phyloP scores from a whole-genome alignment of 2,329 filamentous ascomycete species.

The Thielaviopsis musarum region DNA sequence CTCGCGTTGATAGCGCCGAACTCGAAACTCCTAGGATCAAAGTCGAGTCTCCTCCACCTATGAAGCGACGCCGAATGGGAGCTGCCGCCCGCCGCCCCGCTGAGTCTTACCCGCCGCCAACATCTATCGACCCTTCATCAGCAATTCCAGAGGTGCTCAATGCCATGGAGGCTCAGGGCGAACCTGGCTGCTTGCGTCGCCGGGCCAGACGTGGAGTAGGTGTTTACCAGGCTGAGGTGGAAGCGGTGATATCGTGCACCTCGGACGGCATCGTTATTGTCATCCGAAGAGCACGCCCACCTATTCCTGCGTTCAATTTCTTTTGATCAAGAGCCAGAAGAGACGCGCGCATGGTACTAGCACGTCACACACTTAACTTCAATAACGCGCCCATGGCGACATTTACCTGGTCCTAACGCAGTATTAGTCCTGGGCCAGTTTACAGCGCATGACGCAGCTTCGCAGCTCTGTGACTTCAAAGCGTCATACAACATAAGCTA shows the following conservation, averaged over 20 bases:
- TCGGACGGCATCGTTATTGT: conserved; percentile 78
- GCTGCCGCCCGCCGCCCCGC: conserved; percentile 1
- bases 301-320: conserved; percentile 34
- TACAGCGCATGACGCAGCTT: too few species aligned
- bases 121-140: conserved; percentile 6
- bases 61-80: conserved; percentile 6
- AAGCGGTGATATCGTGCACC: conserved; percentile 82
- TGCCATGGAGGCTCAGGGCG: conserved; percentile 20
- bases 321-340: neutral
- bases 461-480: too few species aligned
- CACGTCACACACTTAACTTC: too few species aligned
- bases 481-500: too few species aligned
- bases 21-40: neutral
- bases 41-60: conserved; percentile 3
- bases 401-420: too few species aligned
- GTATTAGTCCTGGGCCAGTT: too few species aligned
- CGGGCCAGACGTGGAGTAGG: conserved; percentile 1
- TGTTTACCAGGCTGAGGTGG: conserved; percentile 44
- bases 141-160: conserved; percentile 7
- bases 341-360: too few species aligned
- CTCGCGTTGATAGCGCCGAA: neutral
- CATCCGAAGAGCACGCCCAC: conserved; percentile 54
- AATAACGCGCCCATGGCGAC: too few species aligned
- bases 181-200: conserved; percentile 21
- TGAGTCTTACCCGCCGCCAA: conserved; percentile 7